Evolutionary conservation across 192 early-diverging fungal genomes (phyloP), one percentile per base, ranked within the genome.

Genomic region (Coemansia sp.): DNA sequence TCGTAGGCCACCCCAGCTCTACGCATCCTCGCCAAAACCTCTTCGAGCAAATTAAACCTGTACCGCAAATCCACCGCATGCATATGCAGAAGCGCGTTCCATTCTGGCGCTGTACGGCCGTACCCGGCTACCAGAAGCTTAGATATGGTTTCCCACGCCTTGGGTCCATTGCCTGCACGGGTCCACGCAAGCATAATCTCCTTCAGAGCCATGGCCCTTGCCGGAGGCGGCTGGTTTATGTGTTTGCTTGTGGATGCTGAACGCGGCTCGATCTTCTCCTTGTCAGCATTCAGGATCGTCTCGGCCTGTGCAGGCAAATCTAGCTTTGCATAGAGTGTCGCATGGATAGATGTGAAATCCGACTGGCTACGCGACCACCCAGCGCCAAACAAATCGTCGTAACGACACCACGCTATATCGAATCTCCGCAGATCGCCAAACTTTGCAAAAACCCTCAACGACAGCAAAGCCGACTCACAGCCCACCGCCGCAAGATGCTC

Each of bases 31-130:
- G 18, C 37, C 5, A 68, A 41, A 17, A 75, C 73, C 51, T 67
- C 43, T 52, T 75, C 72, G 15, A 80, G 66, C 61, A 75, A 63
- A 28, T 54, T 65, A 38, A 61, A 60, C 34, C 62, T 65, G 66
- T 80, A 80, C 61, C 78, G 78, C 73, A 58, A 62, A 41, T 80
- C 78, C 15, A 61, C 53, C 33, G 78, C 78, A 48, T 80, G 73
- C 66, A 80, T 71, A 11, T 71, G 69, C 39, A 80, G 56, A 35
- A 80, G 48, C 43, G 66, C 72, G 58, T 80, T 80, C 78, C 78
- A 80, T 28, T 61, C 78, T 52, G 69, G 78, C 61, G 62, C 35
- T 33, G 56, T 22, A 33, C 53, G 52, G 41, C 61, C 72, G 17
- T 65, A 65, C 2, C 78, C 78, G n/a, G 55, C 56, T 28, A 45